Evolutionary conservation across 2,329 filamentous ascomycete species (phyloP), one percentile per base, ranked within the genome.

Genomic region (Ophiosphaerella korrae): DNA sequence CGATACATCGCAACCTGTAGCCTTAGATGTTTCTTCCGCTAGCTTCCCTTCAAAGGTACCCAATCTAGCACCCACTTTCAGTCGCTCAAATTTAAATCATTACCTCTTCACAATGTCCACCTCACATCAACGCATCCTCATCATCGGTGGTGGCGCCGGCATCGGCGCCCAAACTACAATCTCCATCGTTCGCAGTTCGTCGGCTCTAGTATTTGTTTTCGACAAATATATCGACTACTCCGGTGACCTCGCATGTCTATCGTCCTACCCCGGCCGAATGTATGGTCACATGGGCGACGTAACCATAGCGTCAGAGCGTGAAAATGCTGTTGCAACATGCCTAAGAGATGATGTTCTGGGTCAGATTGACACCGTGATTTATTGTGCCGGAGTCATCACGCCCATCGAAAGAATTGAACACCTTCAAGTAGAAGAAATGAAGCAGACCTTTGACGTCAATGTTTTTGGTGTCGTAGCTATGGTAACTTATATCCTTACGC

Each of bases 391-490:
- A 1, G 46, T 64, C 11, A 63, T 67, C 11, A 63, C 53, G 4
- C 64, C 63, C 2, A 64, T 66, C 26, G 52, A 60, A 37, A 35
- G 53, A 14, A 48, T 64, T 3, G 60, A 63, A 21, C 58, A 62
- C 9, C 9, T 66, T 18, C 45, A 64, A 35, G 46, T 66, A 0
- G 53, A 57, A 11, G 56, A 48, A 7, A 51, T 60, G 7, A 60
- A 64, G 37, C 49, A 23, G 33, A 50, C 56, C 8, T 66, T 58
- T 42, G 63, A 61, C 32, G 57, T 65, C 16, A 66, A 67, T 49
- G 57, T 66, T 21, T 66, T 67, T 32, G 64, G 63, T 8, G 55
- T 58, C 3, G 62, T 65, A 51, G 57, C 47, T 3, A 65, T 66
- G 58, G 64, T 64, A 62, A 5, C 52, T 33, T 21, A 12, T 21